A percentile compares a stretch with the other conserved stretches of the same genome.
phyloP scores from a whole-genome alignment of 352 stramenopile species.

The Phytophthora pistaciae region DNA sequence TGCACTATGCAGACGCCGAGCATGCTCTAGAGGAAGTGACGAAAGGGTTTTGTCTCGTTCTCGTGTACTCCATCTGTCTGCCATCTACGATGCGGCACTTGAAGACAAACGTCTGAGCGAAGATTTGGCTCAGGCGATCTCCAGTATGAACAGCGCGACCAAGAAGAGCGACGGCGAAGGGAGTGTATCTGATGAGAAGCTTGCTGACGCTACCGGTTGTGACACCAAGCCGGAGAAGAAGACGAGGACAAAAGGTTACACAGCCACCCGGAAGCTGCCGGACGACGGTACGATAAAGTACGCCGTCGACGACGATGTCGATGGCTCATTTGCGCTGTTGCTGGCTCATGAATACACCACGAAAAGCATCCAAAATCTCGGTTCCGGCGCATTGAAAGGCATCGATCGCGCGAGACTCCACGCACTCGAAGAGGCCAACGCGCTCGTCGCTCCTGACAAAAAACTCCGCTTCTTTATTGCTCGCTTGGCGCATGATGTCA shows the following conservation, averaged over 20 bases:
- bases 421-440: constrained; percentile 6
- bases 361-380: constrained; percentile 14
- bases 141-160: constrained; percentile 27
- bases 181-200: too few relatives aligned
- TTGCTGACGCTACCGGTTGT: too few relatives aligned
- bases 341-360: constrained; percentile 23
- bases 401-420: constrained; percentile 15
- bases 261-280: too few relatives aligned
- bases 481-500: constrained; percentile 1
- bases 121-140: constrained; percentile 21
- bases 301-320: constrained; percentile 18
- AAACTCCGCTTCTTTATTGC: constrained; percentile 18
- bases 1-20: constrained; percentile 22
- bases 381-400: constrained; percentile 21
- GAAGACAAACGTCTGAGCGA: not conserved
- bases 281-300: not conserved
- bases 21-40: constrained; percentile 18
- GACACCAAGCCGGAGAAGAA: not conserved
- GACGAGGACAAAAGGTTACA: constrained; percentile 1
- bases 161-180: not conserved
- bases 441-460: constrained; percentile 6
- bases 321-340: constrained; percentile 28
- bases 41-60: constrained; percentile 17
- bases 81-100: constrained; percentile 12
- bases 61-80: constrained; percentile 27